Evolutionary conservation across 2,329 filamentous ascomycete species (phyloP).

Genomic region (Triangularia setosa): DNA sequence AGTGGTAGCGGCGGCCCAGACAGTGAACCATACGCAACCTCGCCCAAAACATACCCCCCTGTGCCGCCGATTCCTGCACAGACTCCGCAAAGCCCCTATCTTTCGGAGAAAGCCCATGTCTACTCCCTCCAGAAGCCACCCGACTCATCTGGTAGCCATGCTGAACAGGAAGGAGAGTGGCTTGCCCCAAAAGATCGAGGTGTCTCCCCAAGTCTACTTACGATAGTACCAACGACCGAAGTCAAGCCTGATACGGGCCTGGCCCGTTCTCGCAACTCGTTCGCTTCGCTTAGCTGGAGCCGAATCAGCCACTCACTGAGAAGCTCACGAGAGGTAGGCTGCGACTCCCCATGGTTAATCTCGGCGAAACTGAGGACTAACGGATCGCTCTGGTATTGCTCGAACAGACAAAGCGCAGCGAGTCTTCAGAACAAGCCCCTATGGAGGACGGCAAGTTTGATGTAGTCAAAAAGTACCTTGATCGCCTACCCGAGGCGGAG

Average conservation of each 20-base stretch:
- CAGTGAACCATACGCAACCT: constrained; percentile 19
- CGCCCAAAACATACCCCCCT: constrained; percentile 25
- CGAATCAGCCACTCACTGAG: constrained; percentile 1
- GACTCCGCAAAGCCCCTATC: constrained; percentile 41
- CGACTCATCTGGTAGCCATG: background rate
- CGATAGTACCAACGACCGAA: background rate
- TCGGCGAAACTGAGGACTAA: background rate
- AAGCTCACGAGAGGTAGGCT: constrained; percentile 6
- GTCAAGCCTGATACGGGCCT: background rate
- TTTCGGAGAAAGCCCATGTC: constrained; percentile 47
- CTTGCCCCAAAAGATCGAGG: constrained; percentile 14
- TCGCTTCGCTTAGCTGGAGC: constrained; percentile 2
- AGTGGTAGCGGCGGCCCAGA: constrained; percentile 13
- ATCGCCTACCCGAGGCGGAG: constrained; percentile 7
- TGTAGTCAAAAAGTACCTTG: constrained; percentile 10
- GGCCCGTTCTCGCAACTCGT: background rate
- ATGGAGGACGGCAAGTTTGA: constrained; percentile 4
- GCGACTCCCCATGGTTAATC: background rate
- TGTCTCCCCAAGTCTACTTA: constrained; percentile 1
- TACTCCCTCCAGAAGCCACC: constrained; percentile 40
- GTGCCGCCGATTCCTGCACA: constrained; percentile 22
- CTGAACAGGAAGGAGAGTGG: constrained; percentile 13
- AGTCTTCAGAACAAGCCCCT: background rate
- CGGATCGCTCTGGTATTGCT: background rate
- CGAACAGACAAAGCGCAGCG: constrained; percentile 8